Conservation (phyloP, 768 basidiomycete species). For the Boletellus ananas region DNA sequence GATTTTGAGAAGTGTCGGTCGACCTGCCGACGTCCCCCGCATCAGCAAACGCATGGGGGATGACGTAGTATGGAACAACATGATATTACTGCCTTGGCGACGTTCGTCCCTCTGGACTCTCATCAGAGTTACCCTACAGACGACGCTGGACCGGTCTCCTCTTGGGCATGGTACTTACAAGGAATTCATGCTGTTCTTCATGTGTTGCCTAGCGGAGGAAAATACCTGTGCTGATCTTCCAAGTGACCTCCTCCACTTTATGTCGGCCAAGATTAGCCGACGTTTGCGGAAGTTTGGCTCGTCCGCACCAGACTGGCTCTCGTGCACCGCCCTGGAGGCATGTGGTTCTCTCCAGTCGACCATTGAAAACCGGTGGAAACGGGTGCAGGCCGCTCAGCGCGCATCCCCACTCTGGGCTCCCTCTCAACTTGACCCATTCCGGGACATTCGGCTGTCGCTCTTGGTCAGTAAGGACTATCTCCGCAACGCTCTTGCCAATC, state of each 20-base stretch:
- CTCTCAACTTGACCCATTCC: conserved; percentile 21
- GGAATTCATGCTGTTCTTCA: conserved; percentile 42
- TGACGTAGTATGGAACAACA: conserved; percentile 24
- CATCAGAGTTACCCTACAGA: conserved; percentile 34
- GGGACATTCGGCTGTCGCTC: conserved; percentile 36
- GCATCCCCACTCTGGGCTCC: conserved; percentile 29
- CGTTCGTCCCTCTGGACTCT: conserved; percentile 37
- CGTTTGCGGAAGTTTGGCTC: conserved; percentile 25
- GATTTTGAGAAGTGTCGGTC: conserved; percentile 37
- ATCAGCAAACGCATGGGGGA: conserved; percentile 34
- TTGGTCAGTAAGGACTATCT: conserved; percentile 28
- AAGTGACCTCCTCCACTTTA: conserved; percentile 28
- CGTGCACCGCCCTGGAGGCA: conserved; percentile 34
- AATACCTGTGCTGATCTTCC: conserved; percentile 12
- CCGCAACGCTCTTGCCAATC: conserved; percentile 7
- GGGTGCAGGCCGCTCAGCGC: conserved; percentile 24
- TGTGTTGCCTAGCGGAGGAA: conserved; percentile 24
- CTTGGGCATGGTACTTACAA: conserved; percentile 37
- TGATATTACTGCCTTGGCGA: conserved; percentile 29
- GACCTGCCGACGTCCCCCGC: conserved; percentile 13
- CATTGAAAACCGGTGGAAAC: conserved; percentile 35
- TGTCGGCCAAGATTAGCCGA: conserved; percentile 27
- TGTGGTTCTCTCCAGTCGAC: conserved; percentile 17
- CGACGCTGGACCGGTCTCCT: conserved; percentile 19
- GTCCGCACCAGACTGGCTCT: conserved; percentile 32